These are phyloP conservation scores for Claviceps sp. DNA, from an alignment of 2,329 filamentous ascomycete genomes.

Conservation along the genomic window DNA sequence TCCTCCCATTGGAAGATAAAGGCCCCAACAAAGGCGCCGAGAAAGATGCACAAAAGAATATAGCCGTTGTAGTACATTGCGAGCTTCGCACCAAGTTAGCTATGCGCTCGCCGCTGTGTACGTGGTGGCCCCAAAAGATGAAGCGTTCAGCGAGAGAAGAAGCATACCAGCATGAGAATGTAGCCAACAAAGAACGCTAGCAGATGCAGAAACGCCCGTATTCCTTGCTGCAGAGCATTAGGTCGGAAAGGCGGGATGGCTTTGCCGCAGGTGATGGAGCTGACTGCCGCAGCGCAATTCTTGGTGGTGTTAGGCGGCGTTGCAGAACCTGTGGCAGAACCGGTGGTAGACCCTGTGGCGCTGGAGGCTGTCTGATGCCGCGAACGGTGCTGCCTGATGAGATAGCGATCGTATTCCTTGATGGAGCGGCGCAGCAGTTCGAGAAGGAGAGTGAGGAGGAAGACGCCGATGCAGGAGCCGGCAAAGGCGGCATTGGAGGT, in stretches of 20 bases:
- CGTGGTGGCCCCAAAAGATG: no score
- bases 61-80: slow-evolving; percentile 56
- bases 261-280: slow-evolving; percentile 2
- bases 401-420: slow-evolving; percentile 59
- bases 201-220: slow-evolving; percentile 55
- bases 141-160: neutral
- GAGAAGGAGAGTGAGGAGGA: slow-evolving; percentile 59
- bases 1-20: slow-evolving; percentile 64
- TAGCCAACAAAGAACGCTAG: slow-evolving; percentile 64
- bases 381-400: slow-evolving; percentile 39
- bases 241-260: slow-evolving; percentile 34
- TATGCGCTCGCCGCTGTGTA: neutral
- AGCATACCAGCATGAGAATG: slow-evolving; percentile 53
- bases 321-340: neutral
- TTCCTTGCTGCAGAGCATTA: slow-evolving; percentile 48
- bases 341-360: neutral
- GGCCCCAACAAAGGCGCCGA: slow-evolving; percentile 59
- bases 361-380: slow-evolving; percentile 14
- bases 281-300: slow-evolving; percentile 3
- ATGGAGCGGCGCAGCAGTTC: slow-evolving; percentile 57
- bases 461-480: slow-evolving; percentile 65
- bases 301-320: slow-evolving; percentile 10
- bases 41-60: slow-evolving; percentile 68
- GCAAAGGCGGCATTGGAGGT: slow-evolving; percentile 59
- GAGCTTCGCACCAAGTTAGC: slow-evolving; percentile 13